phyloP scores from a whole-genome alignment of 2,329 filamentous ascomycete species.

The Microdochium paspali region DNA sequence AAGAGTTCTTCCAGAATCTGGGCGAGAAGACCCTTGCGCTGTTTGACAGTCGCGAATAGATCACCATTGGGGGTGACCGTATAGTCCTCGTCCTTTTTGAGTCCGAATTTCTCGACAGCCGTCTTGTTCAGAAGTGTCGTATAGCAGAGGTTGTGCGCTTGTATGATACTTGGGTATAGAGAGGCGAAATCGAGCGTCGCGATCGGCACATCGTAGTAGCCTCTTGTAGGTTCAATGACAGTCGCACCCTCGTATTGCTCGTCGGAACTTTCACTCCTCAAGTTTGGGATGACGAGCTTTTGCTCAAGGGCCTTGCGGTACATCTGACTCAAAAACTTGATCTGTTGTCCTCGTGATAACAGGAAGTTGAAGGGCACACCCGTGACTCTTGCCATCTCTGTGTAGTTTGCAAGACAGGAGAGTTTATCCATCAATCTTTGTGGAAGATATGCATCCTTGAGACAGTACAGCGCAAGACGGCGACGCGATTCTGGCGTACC shows the following conservation, averaged over 20 bases:
- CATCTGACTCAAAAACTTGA: slow-evolving; percentile 95
- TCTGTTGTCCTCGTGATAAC: slow-evolving; percentile 84
- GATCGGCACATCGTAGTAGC: slow-evolving; percentile 90
- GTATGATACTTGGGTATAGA: slow-evolving; percentile 96
- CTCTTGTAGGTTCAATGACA: slow-evolving; percentile 89
- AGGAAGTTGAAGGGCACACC: slow-evolving; percentile 96
- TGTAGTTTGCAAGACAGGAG: slow-evolving; percentile 97
- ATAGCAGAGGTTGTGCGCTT: slow-evolving; percentile 97
- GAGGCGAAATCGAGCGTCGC: slow-evolving; percentile 98
- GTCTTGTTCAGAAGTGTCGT: slow-evolving; percentile 81
- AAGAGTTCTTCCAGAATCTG: slow-evolving; percentile 95
- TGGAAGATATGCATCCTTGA: slow-evolving; percentile 95
- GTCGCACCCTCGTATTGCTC: slow-evolving; percentile 97
- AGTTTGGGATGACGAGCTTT: slow-evolving; percentile 86
- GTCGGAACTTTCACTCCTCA: slow-evolving; percentile 59
- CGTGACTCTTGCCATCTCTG: slow-evolving; percentile 98
- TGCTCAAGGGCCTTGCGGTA: slow-evolving; percentile 93
- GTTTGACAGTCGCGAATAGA: slow-evolving; percentile 79
- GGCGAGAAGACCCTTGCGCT: slow-evolving; percentile 82
- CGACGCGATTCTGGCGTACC: slow-evolving; percentile 88
- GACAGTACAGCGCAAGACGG: slow-evolving; percentile 85
- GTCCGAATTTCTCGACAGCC: slow-evolving; percentile 62
- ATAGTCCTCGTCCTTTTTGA: slow-evolving; percentile 89
- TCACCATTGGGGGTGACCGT: slow-evolving; percentile 94
- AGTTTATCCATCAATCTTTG: slow-evolving; percentile 94